phyloP scores from a whole-genome alignment of 2,329 filamentous ascomycete species.

The Aulographum hederae region DNA sequence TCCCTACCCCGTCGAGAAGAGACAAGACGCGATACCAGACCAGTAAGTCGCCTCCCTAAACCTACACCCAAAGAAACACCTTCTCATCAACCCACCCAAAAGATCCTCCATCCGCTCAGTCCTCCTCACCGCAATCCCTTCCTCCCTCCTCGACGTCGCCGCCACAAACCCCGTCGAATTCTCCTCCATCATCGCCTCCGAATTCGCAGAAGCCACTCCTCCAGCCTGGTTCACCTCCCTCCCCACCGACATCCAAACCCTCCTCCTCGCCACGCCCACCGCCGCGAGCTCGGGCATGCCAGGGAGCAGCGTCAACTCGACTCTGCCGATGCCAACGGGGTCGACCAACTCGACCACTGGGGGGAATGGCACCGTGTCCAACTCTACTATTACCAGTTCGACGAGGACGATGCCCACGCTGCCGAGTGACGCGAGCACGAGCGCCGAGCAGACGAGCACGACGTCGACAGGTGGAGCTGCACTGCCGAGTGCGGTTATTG shows the following conservation, averaged over 20 bases:
- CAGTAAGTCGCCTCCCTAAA: too few relatives aligned
- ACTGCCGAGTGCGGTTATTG: slow-evolving; percentile 18
- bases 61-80: neutral
- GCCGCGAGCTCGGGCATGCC: slow-evolving; percentile 6
- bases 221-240: slow-evolving; percentile 27
- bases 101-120: slow-evolving; percentile 21
- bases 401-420: slow-evolving; percentile 9
- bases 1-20: slow-evolving; percentile 5
- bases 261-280: too few relatives aligned
- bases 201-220: slow-evolving; percentile 23
- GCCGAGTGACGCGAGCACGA: slow-evolving; percentile 1
- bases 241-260: slow-evolving; percentile 24
- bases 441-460: neutral
- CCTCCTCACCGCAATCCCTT: slow-evolving; percentile 26
- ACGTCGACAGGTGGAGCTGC: slow-evolving; percentile 13
- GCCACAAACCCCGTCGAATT: slow-evolving; percentile 23
- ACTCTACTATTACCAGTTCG: slow-evolving; percentile 10
- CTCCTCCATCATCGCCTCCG: slow-evolving; percentile 21
- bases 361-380: slow-evolving; percentile 9
- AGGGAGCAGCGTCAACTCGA: too few relatives aligned
- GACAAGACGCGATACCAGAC: slow-evolving; percentile 6
- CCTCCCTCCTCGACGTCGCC: slow-evolving; percentile 19
- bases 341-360: too few relatives aligned
- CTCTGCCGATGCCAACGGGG: slow-evolving; percentile 8
- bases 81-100: neutral